phyloP scores from a whole-genome alignment of 2,329 filamentous ascomycete genomes.

The Malbranchea cinnamomea region DNA sequence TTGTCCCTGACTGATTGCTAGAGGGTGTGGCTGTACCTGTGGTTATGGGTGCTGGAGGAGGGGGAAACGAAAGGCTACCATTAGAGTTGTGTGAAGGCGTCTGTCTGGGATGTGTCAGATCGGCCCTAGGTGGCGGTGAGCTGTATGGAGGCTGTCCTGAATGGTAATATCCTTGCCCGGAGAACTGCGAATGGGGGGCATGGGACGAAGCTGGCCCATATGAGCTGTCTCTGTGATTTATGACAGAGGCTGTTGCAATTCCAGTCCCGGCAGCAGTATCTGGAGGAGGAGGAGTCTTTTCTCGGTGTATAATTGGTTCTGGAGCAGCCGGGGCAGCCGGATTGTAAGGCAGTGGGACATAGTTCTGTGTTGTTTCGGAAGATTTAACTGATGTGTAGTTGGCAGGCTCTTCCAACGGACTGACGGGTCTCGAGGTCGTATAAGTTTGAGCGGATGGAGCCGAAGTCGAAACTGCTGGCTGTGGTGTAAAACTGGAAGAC shows the following conservation, averaged over 20 bases:
- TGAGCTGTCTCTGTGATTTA: conserved; percentile 17
- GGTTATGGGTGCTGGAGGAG: conserved; percentile 10
- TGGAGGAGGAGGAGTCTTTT: conserved; percentile 49
- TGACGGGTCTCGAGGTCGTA: conserved; percentile 9
- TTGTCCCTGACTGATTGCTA: too few relatives aligned
- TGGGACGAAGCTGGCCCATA: conserved; percentile 1
- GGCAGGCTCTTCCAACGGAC: conserved; percentile 6
- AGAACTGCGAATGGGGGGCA: conserved; percentile 5
- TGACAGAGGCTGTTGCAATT: conserved; percentile 26
- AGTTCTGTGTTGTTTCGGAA: conserved; percentile 20
- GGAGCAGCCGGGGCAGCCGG: conserved; percentile 51
- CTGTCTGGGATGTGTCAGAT: conserved; percentile 15
- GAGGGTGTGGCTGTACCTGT: conserved; percentile 8
- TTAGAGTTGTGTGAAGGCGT: conserved; percentile 15
- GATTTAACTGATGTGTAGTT: conserved; percentile 2
- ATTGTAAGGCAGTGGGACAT: conserved; percentile 46
- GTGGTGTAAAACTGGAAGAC: conserved; percentile 13
- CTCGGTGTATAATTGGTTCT: conserved; percentile 48
- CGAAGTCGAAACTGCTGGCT: conserved; percentile 9
- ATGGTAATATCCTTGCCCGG: conserved; percentile 7
- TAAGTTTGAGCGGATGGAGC: conserved; percentile 14
- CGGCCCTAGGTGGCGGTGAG: conserved; percentile 24
- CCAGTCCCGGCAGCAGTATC: conserved; percentile 37
- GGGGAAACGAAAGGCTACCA: conserved; percentile 17
- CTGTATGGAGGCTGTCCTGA: conserved; percentile 14